phyloP scores from a whole-genome alignment of 2,329 filamentous ascomycete species.

The Aspergillus bombycis region DNA sequence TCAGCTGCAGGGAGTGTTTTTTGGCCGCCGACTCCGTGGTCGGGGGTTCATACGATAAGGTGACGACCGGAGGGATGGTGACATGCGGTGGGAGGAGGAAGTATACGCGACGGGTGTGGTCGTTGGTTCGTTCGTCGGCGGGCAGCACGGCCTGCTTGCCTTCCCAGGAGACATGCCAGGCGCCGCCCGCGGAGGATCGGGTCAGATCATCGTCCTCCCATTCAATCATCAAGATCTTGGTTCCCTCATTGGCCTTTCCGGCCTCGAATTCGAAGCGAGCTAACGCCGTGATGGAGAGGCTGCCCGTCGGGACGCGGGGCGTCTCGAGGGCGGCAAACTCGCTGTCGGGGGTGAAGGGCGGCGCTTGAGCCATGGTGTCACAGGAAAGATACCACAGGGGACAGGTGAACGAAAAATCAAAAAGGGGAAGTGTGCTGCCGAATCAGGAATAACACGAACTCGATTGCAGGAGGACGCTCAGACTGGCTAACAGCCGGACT shows the following conservation, averaged over 20 bases:
- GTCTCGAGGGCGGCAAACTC: slow-evolving; percentile 38
- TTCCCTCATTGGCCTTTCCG: slow-evolving; percentile 76
- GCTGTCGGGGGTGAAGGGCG: slow-evolving; percentile 35
- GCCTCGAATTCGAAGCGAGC: slow-evolving; percentile 87
- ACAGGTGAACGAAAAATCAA: slow-evolving; percentile 4
- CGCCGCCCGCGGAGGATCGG: slow-evolving; percentile 37
- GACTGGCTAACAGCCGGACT: slow-evolving; percentile 4
- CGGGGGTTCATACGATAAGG: slow-evolving; percentile 57
- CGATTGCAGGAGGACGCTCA: slow-evolving; percentile 5
- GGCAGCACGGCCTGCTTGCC: slow-evolving; percentile 75
- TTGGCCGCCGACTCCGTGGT: background rate
- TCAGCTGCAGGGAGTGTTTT: slow-evolving; percentile 60
- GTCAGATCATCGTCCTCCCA: slow-evolving; percentile 70
- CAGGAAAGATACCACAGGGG: slow-evolving; percentile 2
- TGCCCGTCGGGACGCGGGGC: slow-evolving; percentile 27
- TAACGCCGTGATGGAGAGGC: slow-evolving; percentile 60
- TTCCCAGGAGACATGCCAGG: slow-evolving; percentile 83
- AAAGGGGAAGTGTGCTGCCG: background rate
- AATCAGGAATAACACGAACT: slow-evolving; percentile 4
- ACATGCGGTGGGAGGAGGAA: slow-evolving; percentile 77
- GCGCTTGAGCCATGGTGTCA: slow-evolving; percentile 18
- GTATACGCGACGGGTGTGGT: slow-evolving; percentile 68
- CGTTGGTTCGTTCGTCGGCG: slow-evolving; percentile 60
- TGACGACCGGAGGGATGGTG: slow-evolving; percentile 72
- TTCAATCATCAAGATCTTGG: slow-evolving; percentile 91